A percentile compares a stretch with the other conserved stretches of the same genome.
phyloP scores from a whole-genome alignment of 352 stramenopile species.

The Aphanomyces astaci region DNA sequence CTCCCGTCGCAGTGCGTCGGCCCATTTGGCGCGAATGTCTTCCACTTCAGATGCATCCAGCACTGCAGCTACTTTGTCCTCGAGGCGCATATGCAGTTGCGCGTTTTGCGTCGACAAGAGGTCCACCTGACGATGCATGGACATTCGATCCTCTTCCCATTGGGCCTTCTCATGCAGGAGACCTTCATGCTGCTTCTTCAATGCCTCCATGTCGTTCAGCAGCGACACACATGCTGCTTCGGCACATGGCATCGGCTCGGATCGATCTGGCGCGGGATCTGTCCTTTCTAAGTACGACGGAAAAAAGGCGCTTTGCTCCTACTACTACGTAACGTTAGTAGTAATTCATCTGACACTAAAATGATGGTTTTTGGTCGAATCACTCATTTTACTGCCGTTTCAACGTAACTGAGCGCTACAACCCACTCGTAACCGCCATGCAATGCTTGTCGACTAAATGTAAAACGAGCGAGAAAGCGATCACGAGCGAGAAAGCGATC shows the following conservation, averaged over 20 bases:
- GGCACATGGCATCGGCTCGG: constrained; percentile 35
- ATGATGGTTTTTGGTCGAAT: background rate
- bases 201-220: constrained; percentile 53
- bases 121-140: constrained; percentile 34
- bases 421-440: no score
- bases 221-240: constrained; percentile 38
- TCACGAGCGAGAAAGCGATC: no score
- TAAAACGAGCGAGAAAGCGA: no score
- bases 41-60: constrained; percentile 30
- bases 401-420: no score
- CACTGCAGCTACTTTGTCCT: constrained; percentile 7
- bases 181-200: constrained; percentile 51
- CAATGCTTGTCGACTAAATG: no score
- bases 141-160: constrained; percentile 49
- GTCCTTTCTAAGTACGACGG: background rate
- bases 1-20: constrained; percentile 18
- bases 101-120: constrained; percentile 32
- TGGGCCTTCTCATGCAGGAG: constrained; percentile 54
- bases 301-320: no score
- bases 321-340: no score
- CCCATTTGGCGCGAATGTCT: constrained; percentile 31
- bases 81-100: constrained; percentile 28
- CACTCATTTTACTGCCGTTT: no score
- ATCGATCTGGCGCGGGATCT: background rate
- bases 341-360: background rate